Base-by-base conservation (phyloP, 2,329 filamentous ascomycete genomes). In the Neurospora sp. region DNA sequence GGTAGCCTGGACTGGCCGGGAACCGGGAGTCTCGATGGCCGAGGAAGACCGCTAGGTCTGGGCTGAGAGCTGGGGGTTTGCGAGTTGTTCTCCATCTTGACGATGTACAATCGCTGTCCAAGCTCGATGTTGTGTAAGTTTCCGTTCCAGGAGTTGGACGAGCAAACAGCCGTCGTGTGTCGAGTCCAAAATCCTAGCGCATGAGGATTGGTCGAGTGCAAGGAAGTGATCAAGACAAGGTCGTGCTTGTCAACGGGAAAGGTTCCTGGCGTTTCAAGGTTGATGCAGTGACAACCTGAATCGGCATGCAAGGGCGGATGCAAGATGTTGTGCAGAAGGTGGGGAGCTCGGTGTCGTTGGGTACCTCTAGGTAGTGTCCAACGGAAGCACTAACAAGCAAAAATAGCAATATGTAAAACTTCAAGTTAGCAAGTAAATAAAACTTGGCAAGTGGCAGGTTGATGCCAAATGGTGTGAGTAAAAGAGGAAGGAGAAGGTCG, bases 1-100 rank as follows among this genome's bases (percentile, higher is more conserved):
- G 75, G 75, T 10, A 76, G 72, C 68, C 74, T 75, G 52, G 75
- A 76, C 8, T 70, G 28, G 28, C 67, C 39, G 28, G 73, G 71
- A 10, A 72, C 69, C 8, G 74, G 75, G 3, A 76, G 73, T 43
- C 71, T 75, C 10, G 75, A 75, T n/a, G 71, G 71, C 28, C 74
- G 74, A 11, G 75, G 73, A 66, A 76, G 72, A 67, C 72, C 72
- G 43, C 68, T 74, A n/a, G 71, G 72, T 67, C 66, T 73, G 68
- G 28, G 72, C 37, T 70, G 72, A 38, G 52, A 62, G 52, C 15
- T 36, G 28, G 52, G 28, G 52, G 28, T 15, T 62, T 36, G 74
- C 38, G 71, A 67, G 33, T 75, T 73, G 69, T 62, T 36, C 3
- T 74, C 73, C 74, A 74, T 75, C 33, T 68, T 70, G 68, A 36